phyloP scores from a whole-genome alignment of 768 basidiomycete genomes.

The Mycena kentingensis region DNA sequence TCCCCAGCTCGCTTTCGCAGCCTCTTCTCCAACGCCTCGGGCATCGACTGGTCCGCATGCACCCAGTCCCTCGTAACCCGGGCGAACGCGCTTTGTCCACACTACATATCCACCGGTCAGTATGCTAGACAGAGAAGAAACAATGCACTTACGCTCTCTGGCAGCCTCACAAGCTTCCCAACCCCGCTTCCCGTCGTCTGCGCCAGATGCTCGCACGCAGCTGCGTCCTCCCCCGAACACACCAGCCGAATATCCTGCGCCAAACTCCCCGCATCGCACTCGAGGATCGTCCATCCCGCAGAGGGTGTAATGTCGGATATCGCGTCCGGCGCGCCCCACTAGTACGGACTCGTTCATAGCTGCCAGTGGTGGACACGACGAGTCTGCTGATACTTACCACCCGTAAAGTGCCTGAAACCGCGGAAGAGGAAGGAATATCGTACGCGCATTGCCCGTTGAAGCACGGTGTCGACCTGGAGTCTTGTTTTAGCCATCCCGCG shows the following conservation, averaged over 20 bases:
- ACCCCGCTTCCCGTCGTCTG: conserved; percentile 34
- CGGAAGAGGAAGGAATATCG: background rate
- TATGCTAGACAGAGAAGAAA: background rate
- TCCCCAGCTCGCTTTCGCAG: conserved; percentile 38
- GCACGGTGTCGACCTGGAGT: background rate
- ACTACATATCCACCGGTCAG: conserved; percentile 27
- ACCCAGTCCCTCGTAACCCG: conserved; percentile 45
- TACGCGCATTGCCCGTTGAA: background rate
- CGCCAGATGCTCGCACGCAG: conserved; percentile 13
- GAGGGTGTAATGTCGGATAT: conserved; percentile 50
- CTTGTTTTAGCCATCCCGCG: background rate
- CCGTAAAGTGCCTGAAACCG: background rate
- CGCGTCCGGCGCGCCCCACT: conserved; percentile 41
- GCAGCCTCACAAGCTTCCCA: conserved; percentile 54
- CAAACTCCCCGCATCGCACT: conserved; percentile 41
- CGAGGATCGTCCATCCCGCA: conserved; percentile 55
- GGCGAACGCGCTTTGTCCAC: conserved; percentile 42
- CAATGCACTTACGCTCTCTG: conserved; percentile 45
- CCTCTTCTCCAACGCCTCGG: conserved; percentile 28
- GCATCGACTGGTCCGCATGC: conserved; percentile 46
- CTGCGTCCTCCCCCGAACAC: conserved; percentile 35
- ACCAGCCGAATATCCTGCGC: conserved; percentile 53
- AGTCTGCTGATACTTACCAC: background rate
- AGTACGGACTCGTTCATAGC: background rate
- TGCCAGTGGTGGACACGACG: no score